phyloP scores from a whole-genome alignment of 2,329 filamentous ascomycete species.

The Claviceps maximensis region DNA sequence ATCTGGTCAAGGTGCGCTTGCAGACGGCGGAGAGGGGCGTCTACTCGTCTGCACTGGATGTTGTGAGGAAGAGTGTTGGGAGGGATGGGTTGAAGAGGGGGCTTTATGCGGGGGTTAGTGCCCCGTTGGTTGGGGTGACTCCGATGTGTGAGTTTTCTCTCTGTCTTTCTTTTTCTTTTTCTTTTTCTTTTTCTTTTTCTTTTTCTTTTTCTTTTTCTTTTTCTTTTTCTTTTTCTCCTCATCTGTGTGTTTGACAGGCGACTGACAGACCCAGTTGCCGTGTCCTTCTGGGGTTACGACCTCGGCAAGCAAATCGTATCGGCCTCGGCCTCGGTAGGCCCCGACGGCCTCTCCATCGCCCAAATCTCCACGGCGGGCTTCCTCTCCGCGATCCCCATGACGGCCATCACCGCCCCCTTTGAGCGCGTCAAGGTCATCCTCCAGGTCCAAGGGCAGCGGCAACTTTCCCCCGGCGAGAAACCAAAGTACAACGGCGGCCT shows the following conservation, averaged over 20 bases:
- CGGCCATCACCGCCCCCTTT: conserved; percentile 93
- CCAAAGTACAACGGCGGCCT: conserved; percentile 77
- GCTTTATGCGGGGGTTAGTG: conserved; percentile 92
- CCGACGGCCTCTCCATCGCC: conserved; percentile 64
- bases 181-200: background rate
- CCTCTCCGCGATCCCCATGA: conserved; percentile 97
- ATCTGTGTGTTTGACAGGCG: no score
- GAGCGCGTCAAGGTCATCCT: conserved; percentile 98
- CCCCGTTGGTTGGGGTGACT: conserved; percentile 87
- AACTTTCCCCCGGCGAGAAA: conserved; percentile 79
- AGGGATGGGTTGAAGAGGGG: conserved; percentile 70
- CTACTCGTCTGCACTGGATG: conserved; percentile 81
- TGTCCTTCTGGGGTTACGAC: conserved; percentile 79
- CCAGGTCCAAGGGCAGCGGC: conserved; percentile 90
- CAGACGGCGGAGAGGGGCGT: conserved; percentile 93
- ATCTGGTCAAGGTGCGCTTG: conserved; percentile 92
- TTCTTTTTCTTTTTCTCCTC: background rate
- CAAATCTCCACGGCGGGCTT: conserved; percentile 90
- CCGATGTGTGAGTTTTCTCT: conserved; percentile 75
- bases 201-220: conserved; percentile 12
- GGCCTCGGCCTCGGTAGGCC: conserved; percentile 47
- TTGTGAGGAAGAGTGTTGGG: conserved; percentile 77
- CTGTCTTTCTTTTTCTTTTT: background rate
- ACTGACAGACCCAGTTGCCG: no score
- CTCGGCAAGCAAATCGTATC: conserved; percentile 82